Conservation (phyloP, 2,329 filamentous ascomycete species). For the Scolecobasidium constrictum region DNA sequence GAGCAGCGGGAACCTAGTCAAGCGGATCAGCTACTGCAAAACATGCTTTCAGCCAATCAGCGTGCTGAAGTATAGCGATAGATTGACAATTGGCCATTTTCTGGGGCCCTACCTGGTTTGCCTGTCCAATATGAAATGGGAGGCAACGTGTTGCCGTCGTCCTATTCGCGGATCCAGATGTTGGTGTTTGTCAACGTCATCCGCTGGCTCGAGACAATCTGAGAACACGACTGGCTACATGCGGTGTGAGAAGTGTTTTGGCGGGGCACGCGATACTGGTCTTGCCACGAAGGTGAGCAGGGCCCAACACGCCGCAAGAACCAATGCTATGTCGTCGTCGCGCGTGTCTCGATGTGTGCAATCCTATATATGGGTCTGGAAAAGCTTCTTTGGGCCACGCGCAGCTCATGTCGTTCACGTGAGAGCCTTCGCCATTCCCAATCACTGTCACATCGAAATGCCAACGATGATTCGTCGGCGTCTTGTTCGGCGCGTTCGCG, state of each 20-base stretch:
- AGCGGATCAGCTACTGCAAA: background rate
- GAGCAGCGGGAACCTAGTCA: background rate
- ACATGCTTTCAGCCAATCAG: background rate
- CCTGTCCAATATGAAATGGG: background rate
- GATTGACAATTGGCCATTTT: background rate
- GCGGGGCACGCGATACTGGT: too few species aligned
- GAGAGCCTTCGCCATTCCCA: background rate
- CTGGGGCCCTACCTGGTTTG: background rate
- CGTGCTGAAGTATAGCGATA: background rate
- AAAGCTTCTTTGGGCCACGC: background rate
- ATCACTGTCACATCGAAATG: background rate
- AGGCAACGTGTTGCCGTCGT: background rate
- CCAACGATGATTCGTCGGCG: background rate
- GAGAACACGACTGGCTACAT: too few species aligned
- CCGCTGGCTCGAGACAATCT: too few species aligned
- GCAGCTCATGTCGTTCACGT: background rate
- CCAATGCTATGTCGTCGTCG: too few species aligned
- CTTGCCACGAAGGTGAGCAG: too few species aligned
- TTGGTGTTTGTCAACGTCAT: background rate
- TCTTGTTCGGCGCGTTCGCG: too few species aligned
- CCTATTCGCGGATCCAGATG: background rate
- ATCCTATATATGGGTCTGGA: background rate
- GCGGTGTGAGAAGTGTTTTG: too few species aligned
- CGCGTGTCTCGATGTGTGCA: too few species aligned
- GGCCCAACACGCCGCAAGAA: too few species aligned